Conservation (phyloP, 805 yeast species). For the Torulaspora gathmanii region DNA sequence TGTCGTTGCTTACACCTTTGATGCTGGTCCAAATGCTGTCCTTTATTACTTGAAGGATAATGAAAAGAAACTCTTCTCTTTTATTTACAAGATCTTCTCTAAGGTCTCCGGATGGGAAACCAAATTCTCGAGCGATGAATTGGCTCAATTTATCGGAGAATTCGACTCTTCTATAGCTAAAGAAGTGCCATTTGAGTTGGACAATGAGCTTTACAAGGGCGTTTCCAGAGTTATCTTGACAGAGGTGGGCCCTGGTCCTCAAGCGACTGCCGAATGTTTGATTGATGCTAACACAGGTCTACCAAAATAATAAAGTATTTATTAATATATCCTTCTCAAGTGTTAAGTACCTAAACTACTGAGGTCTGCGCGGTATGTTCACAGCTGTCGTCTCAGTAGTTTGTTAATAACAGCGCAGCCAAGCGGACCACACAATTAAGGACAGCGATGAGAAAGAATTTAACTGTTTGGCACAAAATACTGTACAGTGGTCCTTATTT, state of each 20-base stretch:
- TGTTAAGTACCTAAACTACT: not conserved
- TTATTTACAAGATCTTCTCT: constrained; percentile 56
- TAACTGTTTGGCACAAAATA: not conserved
- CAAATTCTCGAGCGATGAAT: constrained; percentile 33
- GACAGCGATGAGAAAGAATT: not conserved
- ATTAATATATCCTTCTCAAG: not conserved
- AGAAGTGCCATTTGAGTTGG: constrained; percentile 40
- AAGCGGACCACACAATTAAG: not conserved
- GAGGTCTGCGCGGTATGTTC: too few relatives aligned
- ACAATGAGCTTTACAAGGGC: constrained; percentile 55
- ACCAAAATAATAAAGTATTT: constrained; percentile 40
- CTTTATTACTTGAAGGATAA: constrained; percentile 77
- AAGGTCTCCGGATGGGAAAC: constrained; percentile 67
- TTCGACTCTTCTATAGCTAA: constrained; percentile 31
- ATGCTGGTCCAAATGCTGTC: constrained; percentile 99
- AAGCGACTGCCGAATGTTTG: constrained; percentile 50
- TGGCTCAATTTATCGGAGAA: constrained; percentile 21
- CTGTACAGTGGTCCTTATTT: not conserved
- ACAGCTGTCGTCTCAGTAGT: too few relatives aligned
- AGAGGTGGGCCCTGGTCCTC: constrained; percentile 84
- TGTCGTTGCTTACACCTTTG: constrained; percentile 94
- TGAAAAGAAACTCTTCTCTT: constrained; percentile 67
- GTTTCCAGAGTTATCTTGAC: constrained; percentile 83
- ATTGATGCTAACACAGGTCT: constrained; percentile 54
- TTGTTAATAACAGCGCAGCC: not conserved